Percentiles rank a stretch among this genome's conserved stretches.
Evolutionary conservation across 768 basidiomycete genomes (phyloP).

Genomic region (Termitomyces sp.): DNA sequence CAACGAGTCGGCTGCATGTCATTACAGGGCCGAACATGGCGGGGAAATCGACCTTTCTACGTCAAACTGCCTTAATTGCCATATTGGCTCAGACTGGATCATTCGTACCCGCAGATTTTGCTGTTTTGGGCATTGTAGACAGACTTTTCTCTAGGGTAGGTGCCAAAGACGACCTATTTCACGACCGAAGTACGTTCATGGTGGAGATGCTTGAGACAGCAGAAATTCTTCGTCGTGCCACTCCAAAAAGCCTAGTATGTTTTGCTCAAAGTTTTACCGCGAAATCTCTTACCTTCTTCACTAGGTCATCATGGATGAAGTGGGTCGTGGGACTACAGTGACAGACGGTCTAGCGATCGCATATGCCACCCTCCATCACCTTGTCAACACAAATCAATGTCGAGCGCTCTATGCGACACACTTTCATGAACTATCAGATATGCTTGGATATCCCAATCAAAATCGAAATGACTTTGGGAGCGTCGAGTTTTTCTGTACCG

Average conservation of each 20-base stretch:
- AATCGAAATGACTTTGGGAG: constrained; percentile 48
- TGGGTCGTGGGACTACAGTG: constrained; percentile 94
- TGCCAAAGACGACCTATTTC: constrained; percentile 91
- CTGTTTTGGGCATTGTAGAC: constrained; percentile 83
- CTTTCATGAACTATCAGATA: constrained; percentile 89
- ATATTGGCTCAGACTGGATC: constrained; percentile 92
- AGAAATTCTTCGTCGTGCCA: constrained; percentile 84
- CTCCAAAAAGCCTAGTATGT: constrained; percentile 75
- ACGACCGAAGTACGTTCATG: constrained; percentile 96
- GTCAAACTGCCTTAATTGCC: constrained; percentile 86
- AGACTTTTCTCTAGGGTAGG: constrained; percentile 92
- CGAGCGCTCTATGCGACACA: constrained; percentile 98
- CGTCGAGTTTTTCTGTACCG: constrained; percentile 87
- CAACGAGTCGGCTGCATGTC: constrained; percentile 63
- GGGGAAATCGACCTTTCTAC: constrained; percentile 89
- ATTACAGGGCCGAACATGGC: constrained; percentile 98
- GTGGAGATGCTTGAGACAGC: constrained; percentile 97
- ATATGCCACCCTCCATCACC: constrained; percentile 84
- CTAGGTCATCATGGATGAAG: constrained; percentile 99
- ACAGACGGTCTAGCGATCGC: constrained; percentile 93
- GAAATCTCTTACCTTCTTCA: constrained; percentile 3
- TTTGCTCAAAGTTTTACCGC: not conserved
- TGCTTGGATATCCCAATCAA: constrained; percentile 62
- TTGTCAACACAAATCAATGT: constrained; percentile 66
- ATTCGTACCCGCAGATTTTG: constrained; percentile 87